Base-by-base conservation (phyloP, 2,329 filamentous ascomycete genomes). In the Sporothrix brunneoviolacea region DNA sequence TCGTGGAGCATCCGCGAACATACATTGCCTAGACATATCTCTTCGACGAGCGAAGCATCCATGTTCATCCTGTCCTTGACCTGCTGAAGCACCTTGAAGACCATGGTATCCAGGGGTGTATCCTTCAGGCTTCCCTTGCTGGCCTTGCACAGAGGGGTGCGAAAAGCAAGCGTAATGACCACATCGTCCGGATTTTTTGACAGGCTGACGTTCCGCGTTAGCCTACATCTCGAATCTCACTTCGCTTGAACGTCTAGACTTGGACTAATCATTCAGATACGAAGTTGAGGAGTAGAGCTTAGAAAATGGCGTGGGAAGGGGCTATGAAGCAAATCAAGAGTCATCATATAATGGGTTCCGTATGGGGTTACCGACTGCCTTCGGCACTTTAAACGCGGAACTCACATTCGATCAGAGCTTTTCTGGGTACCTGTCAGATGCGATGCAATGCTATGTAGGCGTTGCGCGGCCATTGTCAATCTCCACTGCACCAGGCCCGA, bases 41-140 rank as follows among this genome's bases (percentile, higher is more conserved):
- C 91, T 68, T 94, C 89, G 9, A 94, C 81, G 36, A 94, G 73
- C 10, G 78, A 75, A 4, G 89, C 88, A 64, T 94, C 86, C 48
- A 95, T 71, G 53, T 84, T 87, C 54, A 84, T 83, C 62, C 83
- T 83, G 56, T 83, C 74, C 50, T 82, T 69, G 45, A 87, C 77
- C 65, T 89, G 76, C 73, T 93, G 86, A 60, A 97, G 72, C 43
- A 95, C 74, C 55, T 89, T 82, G 66, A 89, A 88, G 55, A 94
- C 68, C 53, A 97, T 75, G 68, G 84, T 91, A 68, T 97, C 91
- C 56, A 97, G 80, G 35, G 78, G 79, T 8, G 90, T 94, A 67
- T 97, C 91, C 75, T 96, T 96, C 75, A 97, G 86, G 35, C 89
- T 89, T 57, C 91, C 91, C 77, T 95, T 96, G 67, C 77, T 77